phyloP scores from a whole-genome alignment of 306 rosid genomes.

The Mimosa bimucronata region DNA sequence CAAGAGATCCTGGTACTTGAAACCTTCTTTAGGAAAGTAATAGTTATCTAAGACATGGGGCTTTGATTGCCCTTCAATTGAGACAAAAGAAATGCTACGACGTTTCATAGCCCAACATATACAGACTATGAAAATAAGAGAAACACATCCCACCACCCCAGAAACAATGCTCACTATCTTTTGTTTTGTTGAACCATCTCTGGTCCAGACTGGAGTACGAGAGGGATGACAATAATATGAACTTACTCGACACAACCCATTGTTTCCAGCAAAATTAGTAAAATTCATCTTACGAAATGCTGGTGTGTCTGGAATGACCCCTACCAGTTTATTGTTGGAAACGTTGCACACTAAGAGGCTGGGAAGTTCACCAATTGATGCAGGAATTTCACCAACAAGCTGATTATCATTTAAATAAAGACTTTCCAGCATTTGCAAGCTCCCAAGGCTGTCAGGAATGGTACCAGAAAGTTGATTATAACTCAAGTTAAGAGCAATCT shows the following conservation, averaged over 20 bases:
- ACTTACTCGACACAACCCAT: slow-evolving; percentile 70
- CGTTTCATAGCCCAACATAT: slow-evolving; percentile 60
- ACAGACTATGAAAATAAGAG: slow-evolving; percentile 57
- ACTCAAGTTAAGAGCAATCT: slow-evolving; percentile 72
- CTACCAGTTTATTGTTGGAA: slow-evolving; percentile 74
- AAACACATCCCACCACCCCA: slow-evolving; percentile 54
- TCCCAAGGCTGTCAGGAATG: slow-evolving; percentile 72
- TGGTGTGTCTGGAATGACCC: slow-evolving; percentile 70
- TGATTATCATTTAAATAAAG: slow-evolving; percentile 75
- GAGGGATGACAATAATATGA: slow-evolving; percentile 52
- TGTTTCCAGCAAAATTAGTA: slow-evolving; percentile 73
- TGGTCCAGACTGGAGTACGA: slow-evolving; percentile 48
- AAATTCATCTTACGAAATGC: slow-evolving; percentile 74
- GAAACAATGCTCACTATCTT: slow-evolving; percentile 64
- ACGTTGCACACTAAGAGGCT: slow-evolving; percentile 76
- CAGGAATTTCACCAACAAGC: slow-evolving; percentile 76
- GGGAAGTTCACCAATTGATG: slow-evolving; percentile 64
- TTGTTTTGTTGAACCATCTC: slow-evolving; percentile 53
- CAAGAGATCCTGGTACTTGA: slow-evolving; percentile 79
- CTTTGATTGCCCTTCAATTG: slow-evolving; percentile 53
- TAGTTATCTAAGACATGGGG: slow-evolving; percentile 59
- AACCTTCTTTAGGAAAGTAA: slow-evolving; percentile 84
- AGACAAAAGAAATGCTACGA: slow-evolving; percentile 44
- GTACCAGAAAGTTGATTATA: slow-evolving; percentile 68
- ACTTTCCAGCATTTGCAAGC: slow-evolving; percentile 71